These are phyloP conservation scores for Yamadazyma ubonensis DNA, from an alignment of 805 yeast genomes.

Conservation along the genomic window DNA sequence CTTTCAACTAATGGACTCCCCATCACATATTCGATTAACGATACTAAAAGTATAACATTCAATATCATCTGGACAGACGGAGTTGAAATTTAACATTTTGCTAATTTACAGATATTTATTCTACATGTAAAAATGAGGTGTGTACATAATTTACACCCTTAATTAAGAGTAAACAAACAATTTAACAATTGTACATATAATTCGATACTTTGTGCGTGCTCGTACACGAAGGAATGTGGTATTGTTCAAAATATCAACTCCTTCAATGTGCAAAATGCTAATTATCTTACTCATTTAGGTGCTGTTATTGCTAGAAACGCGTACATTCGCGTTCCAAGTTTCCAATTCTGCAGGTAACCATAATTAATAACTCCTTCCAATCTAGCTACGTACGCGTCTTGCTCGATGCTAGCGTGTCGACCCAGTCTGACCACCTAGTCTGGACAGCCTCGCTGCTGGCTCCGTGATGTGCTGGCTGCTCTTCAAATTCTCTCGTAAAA, in stretches of 20 bases:
- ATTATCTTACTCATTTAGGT: constrained; percentile 1
- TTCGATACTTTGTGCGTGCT: constrained; percentile 3
- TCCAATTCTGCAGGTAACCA: constrained; percentile 1
- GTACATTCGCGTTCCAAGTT: constrained; percentile 4
- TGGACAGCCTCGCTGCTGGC: not conserved
- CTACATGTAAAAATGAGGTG: too few species aligned
- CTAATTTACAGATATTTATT: not conserved
- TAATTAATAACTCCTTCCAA: constrained; percentile 4
- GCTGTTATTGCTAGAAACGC: constrained; percentile 6
- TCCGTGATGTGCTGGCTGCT: not conserved
- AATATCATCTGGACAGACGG: not conserved
- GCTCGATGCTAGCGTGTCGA: not conserved
- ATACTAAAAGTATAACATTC: not conserved
- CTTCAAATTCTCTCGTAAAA: too few species aligned
- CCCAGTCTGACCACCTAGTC: not conserved
- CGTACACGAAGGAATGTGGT: not conserved
- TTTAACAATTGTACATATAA: not conserved
- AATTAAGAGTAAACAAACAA: constrained; percentile 8
- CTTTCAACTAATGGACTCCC: constrained; percentile 1
- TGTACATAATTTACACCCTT: too few species aligned
- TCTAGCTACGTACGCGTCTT: not conserved
- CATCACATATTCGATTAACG: not conserved
- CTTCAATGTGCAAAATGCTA: not conserved
- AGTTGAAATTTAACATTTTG: not conserved
- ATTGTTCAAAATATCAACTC: constrained; percentile 1